Evolutionary conservation across 148 eudicot genomes (phyloP).

Genomic region (Persicaria tinctoria): DNA sequence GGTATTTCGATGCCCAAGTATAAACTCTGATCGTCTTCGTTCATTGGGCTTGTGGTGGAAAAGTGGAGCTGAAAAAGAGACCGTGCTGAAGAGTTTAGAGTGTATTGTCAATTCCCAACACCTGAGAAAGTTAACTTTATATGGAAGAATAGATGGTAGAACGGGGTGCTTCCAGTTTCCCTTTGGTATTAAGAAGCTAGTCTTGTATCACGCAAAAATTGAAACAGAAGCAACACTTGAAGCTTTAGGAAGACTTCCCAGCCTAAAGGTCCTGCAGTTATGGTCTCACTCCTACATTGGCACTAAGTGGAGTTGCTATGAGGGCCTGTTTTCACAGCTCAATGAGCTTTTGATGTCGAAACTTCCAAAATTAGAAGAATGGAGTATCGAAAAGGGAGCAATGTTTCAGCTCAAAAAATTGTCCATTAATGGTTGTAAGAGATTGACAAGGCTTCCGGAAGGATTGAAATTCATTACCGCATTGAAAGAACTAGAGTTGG

Average conservation of each 20-base stretch:
- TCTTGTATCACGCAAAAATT: slow-evolving; percentile 11
- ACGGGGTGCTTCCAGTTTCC: slow-evolving; percentile 11
- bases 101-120: too few species aligned
- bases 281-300: slow-evolving; percentile 28
- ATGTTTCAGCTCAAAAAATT: slow-evolving; percentile 20
- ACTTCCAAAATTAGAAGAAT: slow-evolving; percentile 15
- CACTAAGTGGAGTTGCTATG: slow-evolving; percentile 15
- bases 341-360: slow-evolving; percentile 17
- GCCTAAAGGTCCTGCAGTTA: slow-evolving; percentile 16
- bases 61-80: too few species aligned
- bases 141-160: slow-evolving; percentile 15
- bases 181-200: slow-evolving; percentile 15
- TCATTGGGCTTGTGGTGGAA: slow-evolving; percentile 23
- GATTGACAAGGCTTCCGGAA: slow-evolving; percentile 12
- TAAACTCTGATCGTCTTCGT: slow-evolving; percentile 5
- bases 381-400: slow-evolving; percentile 16
- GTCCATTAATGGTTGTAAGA: slow-evolving; percentile 14
- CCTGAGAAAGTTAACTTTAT: slow-evolving; percentile 16
- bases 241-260: slow-evolving; percentile 17
- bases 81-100: too few species aligned
- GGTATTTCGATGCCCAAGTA: slow-evolving; percentile 11
- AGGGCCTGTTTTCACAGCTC: slow-evolving; percentile 15
- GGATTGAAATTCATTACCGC: slow-evolving; percentile 15
- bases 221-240: slow-evolving; percentile 3
- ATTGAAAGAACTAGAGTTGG: slow-evolving; percentile 17